Evolutionary conservation across 495 filamentous ascomycete genomes (phyloP).

Genomic region (Podospora australis): DNA sequence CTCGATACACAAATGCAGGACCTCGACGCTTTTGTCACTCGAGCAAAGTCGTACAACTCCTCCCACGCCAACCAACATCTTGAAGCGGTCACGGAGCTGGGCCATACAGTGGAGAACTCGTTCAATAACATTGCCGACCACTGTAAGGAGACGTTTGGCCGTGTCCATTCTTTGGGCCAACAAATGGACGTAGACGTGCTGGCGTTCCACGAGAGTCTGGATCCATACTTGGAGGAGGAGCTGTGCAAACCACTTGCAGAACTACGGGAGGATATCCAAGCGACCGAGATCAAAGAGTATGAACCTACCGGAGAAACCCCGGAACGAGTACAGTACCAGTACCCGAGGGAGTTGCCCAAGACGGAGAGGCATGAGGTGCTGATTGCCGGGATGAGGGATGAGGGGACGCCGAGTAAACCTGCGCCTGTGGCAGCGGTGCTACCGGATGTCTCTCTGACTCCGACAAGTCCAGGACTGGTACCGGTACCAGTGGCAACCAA

Average conservation of each 20-base stretch:
- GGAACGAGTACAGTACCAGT: slow-evolving; percentile 66
- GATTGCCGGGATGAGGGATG: slow-evolving; percentile 49
- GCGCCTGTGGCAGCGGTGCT: slow-evolving; percentile 23
- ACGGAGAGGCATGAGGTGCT: slow-evolving; percentile 67
- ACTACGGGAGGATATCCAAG: slow-evolving; percentile 58
- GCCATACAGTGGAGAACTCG: slow-evolving; percentile 58
- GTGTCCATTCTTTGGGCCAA: slow-evolving; percentile 55
- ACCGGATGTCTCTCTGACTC: slow-evolving; percentile 28
- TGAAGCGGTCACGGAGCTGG: slow-evolving; percentile 53
- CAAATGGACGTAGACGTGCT: slow-evolving; percentile 53
- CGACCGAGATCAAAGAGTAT: slow-evolving; percentile 66
- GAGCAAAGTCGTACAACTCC: slow-evolving; percentile 75
- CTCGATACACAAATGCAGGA: slow-evolving; percentile 81
- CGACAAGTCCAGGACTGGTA: slow-evolving; percentile 17
- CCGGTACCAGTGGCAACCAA: slow-evolving; percentile 11
- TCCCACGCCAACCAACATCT: slow-evolving; percentile 61
- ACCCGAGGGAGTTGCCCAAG: slow-evolving; percentile 66
- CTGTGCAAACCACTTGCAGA: slow-evolving; percentile 61
- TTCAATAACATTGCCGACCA: slow-evolving; percentile 62
- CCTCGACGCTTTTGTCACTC: slow-evolving; percentile 82
- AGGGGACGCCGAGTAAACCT: slow-evolving; percentile 16
- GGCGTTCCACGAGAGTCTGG: slow-evolving; percentile 48
- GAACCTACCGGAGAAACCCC: slow-evolving; percentile 79
- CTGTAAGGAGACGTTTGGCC: slow-evolving; percentile 53
- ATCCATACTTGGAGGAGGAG: slow-evolving; percentile 49